Conservation (phyloP, 352 stramenopile species). For the Phytophthora parvispora region DNA sequence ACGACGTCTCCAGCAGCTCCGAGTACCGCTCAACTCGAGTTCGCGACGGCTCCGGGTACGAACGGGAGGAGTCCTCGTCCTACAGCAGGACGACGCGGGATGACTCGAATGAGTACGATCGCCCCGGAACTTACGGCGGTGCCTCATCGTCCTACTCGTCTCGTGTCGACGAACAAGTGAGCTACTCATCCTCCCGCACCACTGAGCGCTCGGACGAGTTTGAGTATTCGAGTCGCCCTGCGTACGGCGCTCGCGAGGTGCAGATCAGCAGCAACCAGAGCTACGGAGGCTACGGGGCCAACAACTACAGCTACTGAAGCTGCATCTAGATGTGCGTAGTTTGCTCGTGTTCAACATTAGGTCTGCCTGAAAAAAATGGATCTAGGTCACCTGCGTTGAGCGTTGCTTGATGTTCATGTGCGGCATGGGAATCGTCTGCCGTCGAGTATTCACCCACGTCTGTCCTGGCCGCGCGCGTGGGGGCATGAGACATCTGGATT, state of each 20-base stretch:
- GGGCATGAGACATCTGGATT: conserved; percentile 20
- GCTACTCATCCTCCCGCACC: conserved; percentile 1
- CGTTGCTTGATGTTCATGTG: background rate
- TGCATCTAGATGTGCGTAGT: background rate
- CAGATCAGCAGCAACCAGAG: background rate
- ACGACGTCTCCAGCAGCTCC: conserved; percentile 1
- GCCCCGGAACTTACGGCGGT: background rate
- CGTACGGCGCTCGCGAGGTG: background rate
- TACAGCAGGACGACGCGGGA: background rate
- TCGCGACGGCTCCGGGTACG: background rate
- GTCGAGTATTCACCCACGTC: conserved; percentile 22
- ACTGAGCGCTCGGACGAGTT: background rate
- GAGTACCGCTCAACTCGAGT: conserved; percentile 2
- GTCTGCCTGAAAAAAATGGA: background rate
- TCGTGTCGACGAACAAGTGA: background rate
- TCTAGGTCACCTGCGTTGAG: too few species aligned
- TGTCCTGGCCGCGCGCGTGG: conserved; percentile 16
- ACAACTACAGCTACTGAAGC: background rate
- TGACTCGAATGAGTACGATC: background rate
- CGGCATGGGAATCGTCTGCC: background rate
- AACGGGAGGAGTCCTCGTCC: background rate
- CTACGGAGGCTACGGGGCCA: background rate
- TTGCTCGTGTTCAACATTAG: background rate
- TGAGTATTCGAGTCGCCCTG: background rate
- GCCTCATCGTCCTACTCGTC: conserved; percentile 3